These are phyloP conservation scores for Hondaea fermentalgiana DNA, from an alignment of 108 stramenopile genomes.

Conservation along the genomic window DNA sequence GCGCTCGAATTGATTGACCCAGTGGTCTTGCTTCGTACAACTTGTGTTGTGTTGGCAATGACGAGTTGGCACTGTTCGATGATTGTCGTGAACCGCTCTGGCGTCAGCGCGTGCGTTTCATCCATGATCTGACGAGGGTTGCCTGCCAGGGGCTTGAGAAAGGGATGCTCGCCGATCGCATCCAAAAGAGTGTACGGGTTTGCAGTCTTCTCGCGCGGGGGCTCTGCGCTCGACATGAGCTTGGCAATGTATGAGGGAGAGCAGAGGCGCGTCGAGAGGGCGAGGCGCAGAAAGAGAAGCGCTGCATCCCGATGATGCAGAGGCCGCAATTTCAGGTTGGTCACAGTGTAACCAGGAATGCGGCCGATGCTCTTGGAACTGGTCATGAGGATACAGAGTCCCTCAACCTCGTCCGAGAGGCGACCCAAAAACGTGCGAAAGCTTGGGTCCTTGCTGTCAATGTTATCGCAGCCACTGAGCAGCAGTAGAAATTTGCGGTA, in stretches of 20 bases:
- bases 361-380: background rate
- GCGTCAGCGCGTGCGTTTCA: background rate
- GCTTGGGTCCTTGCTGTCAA: background rate
- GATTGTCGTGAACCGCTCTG: background rate
- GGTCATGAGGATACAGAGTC: background rate
- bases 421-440: background rate
- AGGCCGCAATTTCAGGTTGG: background rate
- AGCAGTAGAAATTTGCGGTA: slow-evolving; percentile 1
- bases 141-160: background rate
- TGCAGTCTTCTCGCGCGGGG: background rate
- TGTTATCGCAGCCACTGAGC: background rate
- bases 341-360: background rate
- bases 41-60: background rate
- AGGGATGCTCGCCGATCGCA: background rate
- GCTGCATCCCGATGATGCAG: background rate
- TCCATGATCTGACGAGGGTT: background rate
- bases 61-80: background rate
- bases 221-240: background rate
- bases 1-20: background rate
- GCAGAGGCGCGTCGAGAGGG: background rate
- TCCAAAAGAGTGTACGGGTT: background rate
- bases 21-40: background rate
- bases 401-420: background rate
- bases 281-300: background rate
- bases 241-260: background rate